Evolutionary conservation across 441 rosid genomes (phyloP), one percentile per base, ranked within the genome.

Genomic region (Hura crepitans): DNA sequence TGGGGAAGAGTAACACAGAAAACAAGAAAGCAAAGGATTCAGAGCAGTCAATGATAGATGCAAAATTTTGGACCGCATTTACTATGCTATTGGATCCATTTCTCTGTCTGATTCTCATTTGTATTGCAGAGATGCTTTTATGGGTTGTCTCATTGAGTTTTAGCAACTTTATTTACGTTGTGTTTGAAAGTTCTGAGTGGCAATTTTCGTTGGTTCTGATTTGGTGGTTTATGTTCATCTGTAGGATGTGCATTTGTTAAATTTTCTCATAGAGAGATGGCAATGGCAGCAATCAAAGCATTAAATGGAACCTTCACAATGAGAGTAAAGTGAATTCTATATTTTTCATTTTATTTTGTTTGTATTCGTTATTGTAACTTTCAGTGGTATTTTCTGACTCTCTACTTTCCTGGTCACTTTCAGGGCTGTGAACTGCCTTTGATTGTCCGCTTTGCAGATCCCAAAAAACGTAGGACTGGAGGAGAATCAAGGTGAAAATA

Each of bases 401-500:
- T 51, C 22, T 68, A 33, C 67, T 74, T 73, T 46, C 39, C 66
- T 30, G 67, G 30, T 74, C 43, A 51, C 27, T 65, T 79, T 72
- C 77, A 94, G 98, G 96, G 96, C 73, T 88, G 96, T 72, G 91
- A 91, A 65, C 89, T 76, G 78, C 97, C 98, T 72, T 80, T 94
- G 75, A 72, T 72, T 68, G 94, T 94, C 78, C 89, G 85, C 60
- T 87, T 90, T 80, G 97, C 97, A 17, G 85, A 84, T 78, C 98
- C 97, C 67, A 88, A 87, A 73, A 91, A 83, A 62, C 90, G 86
- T 3, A 80, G 83, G 75, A 31, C 5, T 59, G 79, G 49, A 64
- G 94, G 90, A 59, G 97, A 91, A 60, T 78, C 72, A 71, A 89
- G 96, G 96, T 86, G 62, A 58, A 30, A 13, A 58, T 33, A 6